phyloP scores from a whole-genome alignment of 139 green algal species.

The Chlamydomonas eustigma region DNA sequence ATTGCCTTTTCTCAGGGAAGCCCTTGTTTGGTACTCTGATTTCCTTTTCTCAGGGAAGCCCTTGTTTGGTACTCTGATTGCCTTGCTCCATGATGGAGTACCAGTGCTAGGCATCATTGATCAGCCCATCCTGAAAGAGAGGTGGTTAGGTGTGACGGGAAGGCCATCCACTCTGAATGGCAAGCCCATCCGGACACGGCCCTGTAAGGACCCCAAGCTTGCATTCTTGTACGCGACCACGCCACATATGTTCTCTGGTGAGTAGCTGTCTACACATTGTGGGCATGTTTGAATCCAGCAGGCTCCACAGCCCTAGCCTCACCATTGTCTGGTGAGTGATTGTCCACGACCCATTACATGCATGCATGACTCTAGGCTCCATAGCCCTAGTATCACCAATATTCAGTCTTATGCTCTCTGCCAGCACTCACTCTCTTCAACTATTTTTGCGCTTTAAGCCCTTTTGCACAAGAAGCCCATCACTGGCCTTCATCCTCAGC shows the following conservation, averaged over 20 bases:
- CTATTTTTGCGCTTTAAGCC: too few species aligned
- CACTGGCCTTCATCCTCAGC: too few species aligned
- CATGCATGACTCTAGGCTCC: too few species aligned
- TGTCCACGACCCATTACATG: too few species aligned
- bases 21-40: conserved; percentile 85
- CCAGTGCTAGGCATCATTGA: conserved; percentile 95
- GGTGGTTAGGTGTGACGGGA: conserved; percentile 87
- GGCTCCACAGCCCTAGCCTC: too few species aligned
- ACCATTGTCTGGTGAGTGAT: too few species aligned
- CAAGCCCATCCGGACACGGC: conserved; percentile 38
- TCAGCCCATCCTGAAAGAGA: conserved; percentile 84
- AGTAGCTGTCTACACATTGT: too few species aligned
- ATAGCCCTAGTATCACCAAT: too few species aligned
- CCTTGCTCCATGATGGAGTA: conserved; percentile 79
- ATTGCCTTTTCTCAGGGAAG: conserved; percentile 72
- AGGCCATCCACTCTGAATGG: conserved; percentile 84
- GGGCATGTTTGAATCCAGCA: too few species aligned
- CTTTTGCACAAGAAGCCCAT: too few species aligned
- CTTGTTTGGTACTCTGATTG: conserved; percentile 93
- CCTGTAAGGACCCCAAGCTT: conserved; percentile 32
- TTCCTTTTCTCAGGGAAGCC: conserved; percentile 80
- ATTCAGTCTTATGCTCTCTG: too few species aligned
- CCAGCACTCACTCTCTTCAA: too few species aligned
- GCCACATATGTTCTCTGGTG: conserved; percentile 86
- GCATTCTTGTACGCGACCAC: conserved; percentile 73